Percentiles rank a stretch among this genome's conserved stretches.
phyloP scores from a whole-genome alignment of 345 rosid species.

The Lepidium didymum region DNA sequence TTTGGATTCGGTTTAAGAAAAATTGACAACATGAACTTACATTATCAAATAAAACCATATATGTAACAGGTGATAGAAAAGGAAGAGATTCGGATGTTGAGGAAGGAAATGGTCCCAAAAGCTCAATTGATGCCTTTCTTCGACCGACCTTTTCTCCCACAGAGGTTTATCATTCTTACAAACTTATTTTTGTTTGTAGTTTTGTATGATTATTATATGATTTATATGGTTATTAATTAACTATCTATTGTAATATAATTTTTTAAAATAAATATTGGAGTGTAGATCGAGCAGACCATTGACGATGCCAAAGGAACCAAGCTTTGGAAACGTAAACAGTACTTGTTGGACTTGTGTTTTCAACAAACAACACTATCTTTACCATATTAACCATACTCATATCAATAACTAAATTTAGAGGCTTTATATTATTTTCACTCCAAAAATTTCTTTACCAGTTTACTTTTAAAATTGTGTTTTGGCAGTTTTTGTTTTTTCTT shows the following conservation, averaged over 20 bases:
- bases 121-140: slow-evolving; percentile 83
- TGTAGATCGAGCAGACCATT: slow-evolving; percentile 67
- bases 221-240: not conserved
- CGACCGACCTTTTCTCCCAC: slow-evolving; percentile 73
- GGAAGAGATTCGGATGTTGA: slow-evolving; percentile 57
- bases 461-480: not conserved
- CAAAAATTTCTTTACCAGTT: not conserved
- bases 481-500: not conserved
- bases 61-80: slow-evolving; percentile 60
- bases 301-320: slow-evolving; percentile 72
- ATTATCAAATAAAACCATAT: not conserved
- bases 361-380: slow-evolving; percentile 36
- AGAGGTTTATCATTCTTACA: slow-evolving; percentile 30
- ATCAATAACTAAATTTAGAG: slow-evolving; percentile 18
- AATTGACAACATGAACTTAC: not conserved
- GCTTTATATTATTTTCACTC: not conserved
- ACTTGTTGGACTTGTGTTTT: slow-evolving; percentile 54
- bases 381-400: slow-evolving; percentile 35
- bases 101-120: slow-evolving; percentile 86
- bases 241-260: not conserved
- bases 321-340: slow-evolving; percentile 42
- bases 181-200: not conserved
- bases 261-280: not conserved
- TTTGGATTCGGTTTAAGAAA: not conserved
- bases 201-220: not conserved